Evolutionary conservation across 1,284 basidiomycete species (phyloP).

Genomic region (Mycosarcoma mackinlayi): DNA sequence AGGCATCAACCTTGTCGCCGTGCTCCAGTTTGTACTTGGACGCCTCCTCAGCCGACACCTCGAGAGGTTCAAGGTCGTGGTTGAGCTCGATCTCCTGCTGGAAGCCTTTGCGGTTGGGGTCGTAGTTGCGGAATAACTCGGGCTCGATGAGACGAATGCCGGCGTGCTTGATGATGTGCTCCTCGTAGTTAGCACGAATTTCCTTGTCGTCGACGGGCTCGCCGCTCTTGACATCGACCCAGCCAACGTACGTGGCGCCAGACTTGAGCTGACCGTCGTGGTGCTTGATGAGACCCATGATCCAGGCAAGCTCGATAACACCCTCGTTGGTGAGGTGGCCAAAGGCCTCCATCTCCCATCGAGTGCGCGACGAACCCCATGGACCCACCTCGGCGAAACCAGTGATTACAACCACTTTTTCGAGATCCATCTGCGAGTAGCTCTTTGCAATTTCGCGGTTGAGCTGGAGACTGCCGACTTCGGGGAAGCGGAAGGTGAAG

Average conservation of each 20-base stretch:
- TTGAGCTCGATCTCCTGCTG: slow-evolving; percentile 95
- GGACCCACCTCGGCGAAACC: slow-evolving; percentile 99
- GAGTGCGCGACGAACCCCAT: slow-evolving; percentile 97
- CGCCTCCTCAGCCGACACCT: slow-evolving; percentile 89
- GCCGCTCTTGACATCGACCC: slow-evolving; percentile 93
- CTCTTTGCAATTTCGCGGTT: slow-evolving; percentile 74
- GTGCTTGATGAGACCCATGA: slow-evolving; percentile 98
- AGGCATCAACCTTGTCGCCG: slow-evolving; percentile 94
- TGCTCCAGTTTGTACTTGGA: slow-evolving; percentile 96
- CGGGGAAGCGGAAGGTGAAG: slow-evolving; percentile 94
- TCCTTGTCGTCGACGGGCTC: slow-evolving; percentile 99
- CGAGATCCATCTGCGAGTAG: slow-evolving; percentile 78
- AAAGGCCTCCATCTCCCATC: slow-evolving; percentile 79
- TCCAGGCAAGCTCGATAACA: slow-evolving; percentile 99
- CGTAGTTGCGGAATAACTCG: slow-evolving; percentile 95
- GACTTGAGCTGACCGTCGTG: slow-evolving; percentile 92
- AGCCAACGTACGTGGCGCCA: slow-evolving; percentile 87
- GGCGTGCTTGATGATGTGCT: slow-evolving; percentile 90
- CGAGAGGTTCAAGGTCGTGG: slow-evolving; percentile 95
- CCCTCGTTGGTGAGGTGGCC: slow-evolving; percentile 78
- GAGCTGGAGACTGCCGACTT: slow-evolving; percentile 73
- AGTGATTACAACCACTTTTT: slow-evolving; percentile 93
- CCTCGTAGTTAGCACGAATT: slow-evolving; percentile 90
- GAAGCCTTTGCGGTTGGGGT: slow-evolving; percentile 96
- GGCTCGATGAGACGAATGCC: slow-evolving; percentile 97